Evolutionary conservation across 208 protist species (phyloP), one percentile per base, ranked within the genome.

Genomic region (Acanthamoeba divionensis): DNA sequence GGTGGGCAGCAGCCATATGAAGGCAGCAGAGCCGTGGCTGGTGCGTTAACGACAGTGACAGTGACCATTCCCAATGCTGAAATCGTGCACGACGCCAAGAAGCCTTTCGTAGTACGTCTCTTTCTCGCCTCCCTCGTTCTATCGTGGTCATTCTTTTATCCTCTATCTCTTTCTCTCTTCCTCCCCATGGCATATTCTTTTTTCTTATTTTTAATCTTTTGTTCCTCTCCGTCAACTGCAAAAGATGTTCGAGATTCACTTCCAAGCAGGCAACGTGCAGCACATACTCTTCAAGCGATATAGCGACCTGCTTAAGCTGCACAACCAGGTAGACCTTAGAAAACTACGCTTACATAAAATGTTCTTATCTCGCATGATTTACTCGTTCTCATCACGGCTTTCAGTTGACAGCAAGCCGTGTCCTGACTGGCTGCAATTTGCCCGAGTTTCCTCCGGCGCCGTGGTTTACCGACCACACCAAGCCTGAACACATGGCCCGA

Each of bases 221-320:
- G 26, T 21, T 13, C 57, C 26, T 65, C 52, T 57, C 62, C 62
- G 18, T 8, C 62, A 67, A 9, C 26, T 21, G 7, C 33, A n/a
- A n/a, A n/a, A 77, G 67, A 29, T 77, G 29, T 77, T 77, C 12
- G 67, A 77, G 67, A 77, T 77, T 47, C 67, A 77, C 21, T 77
- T 77, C 67, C 29, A 26, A 18, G 38, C 10, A n/a, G 67, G 67
- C 67, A 47, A 77, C 36, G 67, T 77, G 29, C 8, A 48, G 21
- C 67, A 77, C 67, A 52, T 50, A 38, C 26, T 47, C 13, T 29
- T 77, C 33, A 44, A 77, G 67, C 67, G 67, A 18, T 77, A 77
- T 47, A 77, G 36, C 67, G 67, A 44, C 31, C 67, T 77, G 5
- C 67, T 38, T 26, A 77, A 77, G 67, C 47, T 77, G 21, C 67